A percentile compares a stretch with the other conserved stretches of the same genome.
These are phyloP conservation scores for Sporothrix schenckii DNA, from an alignment of 2,329 filamentous ascomycete genomes.

Conservation along the genomic window DNA sequence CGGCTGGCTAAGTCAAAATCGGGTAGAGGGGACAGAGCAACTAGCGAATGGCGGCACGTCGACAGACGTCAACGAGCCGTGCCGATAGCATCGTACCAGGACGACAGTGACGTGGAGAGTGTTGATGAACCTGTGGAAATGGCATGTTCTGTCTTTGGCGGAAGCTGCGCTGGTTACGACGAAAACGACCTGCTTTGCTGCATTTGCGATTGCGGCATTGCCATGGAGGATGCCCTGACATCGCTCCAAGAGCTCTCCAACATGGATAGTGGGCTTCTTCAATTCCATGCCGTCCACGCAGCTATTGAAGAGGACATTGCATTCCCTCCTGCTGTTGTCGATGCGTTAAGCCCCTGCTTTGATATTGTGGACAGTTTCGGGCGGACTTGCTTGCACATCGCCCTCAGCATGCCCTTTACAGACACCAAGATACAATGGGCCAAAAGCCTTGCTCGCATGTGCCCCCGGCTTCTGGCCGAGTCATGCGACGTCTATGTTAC, in stretches of 20 bases:
- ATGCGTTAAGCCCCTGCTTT: conserved; percentile 9
- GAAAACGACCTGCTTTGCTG: not conserved
- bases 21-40: not conserved
- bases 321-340: conserved; percentile 6
- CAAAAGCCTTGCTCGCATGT: conserved; percentile 16
- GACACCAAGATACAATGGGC: conserved; percentile 14
- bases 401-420: conserved; percentile 25
- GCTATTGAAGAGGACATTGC: conserved; percentile 19
- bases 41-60: not conserved
- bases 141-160: conserved; percentile 8
- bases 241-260: conserved; percentile 11
- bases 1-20: not conserved
- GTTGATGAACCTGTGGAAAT: not conserved
- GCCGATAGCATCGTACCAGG: not conserved
- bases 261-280: conserved; percentile 9
- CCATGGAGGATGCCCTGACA: not conserved
- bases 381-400: conserved; percentile 15
- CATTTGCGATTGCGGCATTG: conserved; percentile 11
- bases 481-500: not conserved
- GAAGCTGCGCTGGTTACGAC: not conserved
- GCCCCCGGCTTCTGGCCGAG: conserved; percentile 8
- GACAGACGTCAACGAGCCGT: not conserved
- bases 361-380: conserved; percentile 9
- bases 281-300: conserved; percentile 23
- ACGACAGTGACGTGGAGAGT: conserved; percentile 10